Conservation (phyloP, 805 yeast species). For the Lipomyces oligophaga region DNA sequence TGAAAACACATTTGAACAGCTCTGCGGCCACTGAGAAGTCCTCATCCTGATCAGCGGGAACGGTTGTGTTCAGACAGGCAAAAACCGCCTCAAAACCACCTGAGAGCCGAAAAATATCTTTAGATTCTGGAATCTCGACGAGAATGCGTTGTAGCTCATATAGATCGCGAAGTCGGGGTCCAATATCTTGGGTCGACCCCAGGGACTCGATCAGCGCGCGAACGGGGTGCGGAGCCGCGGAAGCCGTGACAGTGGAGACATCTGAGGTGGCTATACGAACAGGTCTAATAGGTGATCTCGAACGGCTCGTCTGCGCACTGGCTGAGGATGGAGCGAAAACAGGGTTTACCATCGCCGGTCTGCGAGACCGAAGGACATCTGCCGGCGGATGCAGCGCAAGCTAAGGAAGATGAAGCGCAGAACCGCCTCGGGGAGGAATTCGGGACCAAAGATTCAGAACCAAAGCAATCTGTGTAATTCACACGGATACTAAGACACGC, state of each 20-base stretch:
- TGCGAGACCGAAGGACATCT: slow-evolving; percentile 2
- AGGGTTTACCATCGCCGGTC: slow-evolving; percentile 31
- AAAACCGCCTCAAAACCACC: slow-evolving; percentile 28
- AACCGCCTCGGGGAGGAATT: not conserved
- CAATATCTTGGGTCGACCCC: slow-evolving; percentile 24
- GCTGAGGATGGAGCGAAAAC: slow-evolving; percentile 10
- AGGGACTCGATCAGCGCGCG: slow-evolving; percentile 23
- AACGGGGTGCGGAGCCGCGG: slow-evolving; percentile 24
- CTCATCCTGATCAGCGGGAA: slow-evolving; percentile 7
- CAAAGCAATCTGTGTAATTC: no score
- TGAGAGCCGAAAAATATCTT: slow-evolving; percentile 27
- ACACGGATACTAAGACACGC: no score
- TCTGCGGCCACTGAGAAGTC: slow-evolving; percentile 29
- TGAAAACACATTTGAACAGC: slow-evolving; percentile 27
- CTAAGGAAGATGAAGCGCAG: not conserved
- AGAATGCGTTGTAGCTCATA: slow-evolving; percentile 29
- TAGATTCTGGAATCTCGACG: slow-evolving; percentile 28
- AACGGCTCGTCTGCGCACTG: slow-evolving; percentile 8
- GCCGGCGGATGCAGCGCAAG: not conserved
- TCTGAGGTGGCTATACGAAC: slow-evolving; percentile 16
- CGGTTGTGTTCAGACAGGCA: slow-evolving; percentile 17
- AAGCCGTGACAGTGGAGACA: slow-evolving; percentile 22
- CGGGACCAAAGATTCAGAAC: no score
- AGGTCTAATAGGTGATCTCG: slow-evolving; percentile 20
- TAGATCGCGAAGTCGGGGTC: slow-evolving; percentile 21